Evolutionary conservation across 164 flowering plant genomes (phyloP), one percentile per base, ranked within the genome.

Genomic region (Buxus sempervirens): DNA sequence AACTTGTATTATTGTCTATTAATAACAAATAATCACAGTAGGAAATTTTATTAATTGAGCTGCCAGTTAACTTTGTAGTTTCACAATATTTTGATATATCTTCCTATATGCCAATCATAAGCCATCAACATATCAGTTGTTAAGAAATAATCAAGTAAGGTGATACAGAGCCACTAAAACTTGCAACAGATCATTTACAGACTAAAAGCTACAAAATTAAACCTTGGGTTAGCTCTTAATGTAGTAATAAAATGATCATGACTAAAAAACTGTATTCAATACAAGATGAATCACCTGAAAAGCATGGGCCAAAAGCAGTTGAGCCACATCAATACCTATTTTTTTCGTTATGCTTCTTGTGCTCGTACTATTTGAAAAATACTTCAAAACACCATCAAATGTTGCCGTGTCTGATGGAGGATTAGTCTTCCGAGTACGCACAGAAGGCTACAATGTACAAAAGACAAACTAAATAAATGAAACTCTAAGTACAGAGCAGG

Each of bases 391-490:
- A 62, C 80, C 91, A 67, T 53, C 70, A 60, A 91, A 72, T 20
- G 86, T 82, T 62, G 70, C 76, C 76, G 79, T 87, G n/a, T 86
- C 85, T 54, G 78, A 25, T 18, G 81, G 45, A 66, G 49, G 76
- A 66, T 76, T 82, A 63, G 91, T 85, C 41, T 85, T 90, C 71
- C 95, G 77, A n/a, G 92, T 88, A 65, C 90, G 95, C 75, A 83
- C 81, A 63, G 91, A 79, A 75, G 88, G 81, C 97, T 93, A 79
- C 69, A 79, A 56, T 54, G 64, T 2, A 61, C 12, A 65, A 59
- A 6, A 38, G 0, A n/a, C n/a, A n/a, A 58, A 51, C 22, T 21
- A 42, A 41, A 24, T 15, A 54, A 58, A 32, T 21, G 23, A 49
- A 27, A 45, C 18, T 15, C 20, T n/a, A 58, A 18, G 21, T 32